Percentiles rank a stretch among this genome's conserved stretches.
Conservation (phyloP, 495 filamentous ascomycete species). For the Choiromyces venosus region DNA sequence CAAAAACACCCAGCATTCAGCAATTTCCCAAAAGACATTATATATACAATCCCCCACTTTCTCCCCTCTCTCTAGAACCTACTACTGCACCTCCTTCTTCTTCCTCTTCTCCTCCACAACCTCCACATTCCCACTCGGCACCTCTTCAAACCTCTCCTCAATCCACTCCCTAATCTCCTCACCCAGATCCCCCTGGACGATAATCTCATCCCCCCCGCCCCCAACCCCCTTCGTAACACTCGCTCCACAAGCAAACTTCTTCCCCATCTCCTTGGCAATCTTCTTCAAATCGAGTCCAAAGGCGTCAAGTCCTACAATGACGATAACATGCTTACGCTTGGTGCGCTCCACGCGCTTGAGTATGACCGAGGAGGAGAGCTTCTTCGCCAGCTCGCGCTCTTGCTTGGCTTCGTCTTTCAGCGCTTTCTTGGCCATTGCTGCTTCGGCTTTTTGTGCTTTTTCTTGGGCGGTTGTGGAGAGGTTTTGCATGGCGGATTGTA, state of each 20-base stretch:
- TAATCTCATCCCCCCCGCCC: conserved; percentile 88
- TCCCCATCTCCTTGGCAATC: conserved; percentile 78
- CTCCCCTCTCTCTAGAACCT: background rate
- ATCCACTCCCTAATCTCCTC: conserved; percentile 91
- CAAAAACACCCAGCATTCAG: background rate
- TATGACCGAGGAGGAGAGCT: conserved; percentile 68
- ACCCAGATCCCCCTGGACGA: conserved; percentile 94
- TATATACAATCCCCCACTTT: too few relatives aligned
- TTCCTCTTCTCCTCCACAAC: conserved; percentile 52
- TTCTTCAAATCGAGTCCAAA: conserved; percentile 93
- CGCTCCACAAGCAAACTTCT: conserved; percentile 91
- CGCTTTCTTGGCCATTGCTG: conserved; percentile 67
- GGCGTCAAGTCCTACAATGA: conserved; percentile 79
- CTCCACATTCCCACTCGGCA: conserved; percentile 93
- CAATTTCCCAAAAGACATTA: background rate
- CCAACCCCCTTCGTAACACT: conserved; percentile 76
- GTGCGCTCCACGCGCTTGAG: conserved; percentile 97
- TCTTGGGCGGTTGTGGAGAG: conserved; percentile 85
- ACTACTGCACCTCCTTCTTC: conserved; percentile 35
- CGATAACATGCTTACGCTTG: conserved; percentile 93
- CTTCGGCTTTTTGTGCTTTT: conserved; percentile 54
- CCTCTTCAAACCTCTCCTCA: conserved; percentile 70
- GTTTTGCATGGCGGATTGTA: conserved; percentile 72
- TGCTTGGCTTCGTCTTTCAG: conserved; percentile 93
- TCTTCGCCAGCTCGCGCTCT: conserved; percentile 67